Evolutionary conservation across 257 asterid species (phyloP).

Genomic region (Marsdenia floribunda): DNA sequence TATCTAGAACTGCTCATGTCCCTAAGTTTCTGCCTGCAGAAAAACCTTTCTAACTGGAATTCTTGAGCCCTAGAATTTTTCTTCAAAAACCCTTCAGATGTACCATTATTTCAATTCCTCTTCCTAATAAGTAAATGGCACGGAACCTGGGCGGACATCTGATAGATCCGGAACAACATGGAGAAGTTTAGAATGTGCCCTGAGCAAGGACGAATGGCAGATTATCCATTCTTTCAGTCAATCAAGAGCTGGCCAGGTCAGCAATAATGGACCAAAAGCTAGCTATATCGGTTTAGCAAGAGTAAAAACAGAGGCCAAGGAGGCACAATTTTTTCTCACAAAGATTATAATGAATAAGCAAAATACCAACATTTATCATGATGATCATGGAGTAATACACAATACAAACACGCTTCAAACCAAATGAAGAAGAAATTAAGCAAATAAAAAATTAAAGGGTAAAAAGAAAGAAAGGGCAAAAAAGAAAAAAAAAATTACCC

Average conservation of each 20-base stretch:
- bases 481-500: not conserved
- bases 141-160: too few species aligned
- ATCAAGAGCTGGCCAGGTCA: too few species aligned
- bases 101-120: too few species aligned
- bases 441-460: not conserved
- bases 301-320: not conserved
- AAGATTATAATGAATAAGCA: too few species aligned
- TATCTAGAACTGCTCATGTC: not conserved
- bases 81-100: not conserved
- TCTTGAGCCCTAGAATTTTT: not conserved
- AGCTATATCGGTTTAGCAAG: too few species aligned
- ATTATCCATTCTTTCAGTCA: not conserved
- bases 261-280: too few species aligned
- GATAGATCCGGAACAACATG: too few species aligned
- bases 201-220: not conserved
- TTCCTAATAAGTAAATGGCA: too few species aligned
- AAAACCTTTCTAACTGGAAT: not conserved
- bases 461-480: not conserved
- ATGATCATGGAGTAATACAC: too few species aligned
- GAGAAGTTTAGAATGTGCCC: not conserved
- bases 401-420: too few species aligned
- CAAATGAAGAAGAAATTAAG: not conserved
- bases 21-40: not conserved
- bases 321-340: not conserved
- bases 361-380: too few species aligned